phyloP scores from a whole-genome alignment of 2,329 filamentous ascomycete species.

The Ceratocystis variospora region DNA sequence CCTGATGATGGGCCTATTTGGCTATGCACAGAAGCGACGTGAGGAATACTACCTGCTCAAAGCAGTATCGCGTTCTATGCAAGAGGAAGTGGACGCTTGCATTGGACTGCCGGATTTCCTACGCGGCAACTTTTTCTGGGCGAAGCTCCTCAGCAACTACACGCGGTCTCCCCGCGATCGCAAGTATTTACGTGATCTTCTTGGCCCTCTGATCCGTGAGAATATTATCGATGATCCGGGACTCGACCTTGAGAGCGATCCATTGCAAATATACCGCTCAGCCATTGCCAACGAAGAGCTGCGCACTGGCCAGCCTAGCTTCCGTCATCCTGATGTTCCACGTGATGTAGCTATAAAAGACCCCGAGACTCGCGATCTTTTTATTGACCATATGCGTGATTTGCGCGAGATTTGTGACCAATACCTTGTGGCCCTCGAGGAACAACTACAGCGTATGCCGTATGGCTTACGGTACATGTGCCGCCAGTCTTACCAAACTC shows the following conservation, averaged over 20 bases:
- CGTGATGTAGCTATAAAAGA: slow-evolving; percentile 93
- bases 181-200: slow-evolving; percentile 76
- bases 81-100: slow-evolving; percentile 70
- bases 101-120: slow-evolving; percentile 67
- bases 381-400: slow-evolving; percentile 88
- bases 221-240: slow-evolving; percentile 86
- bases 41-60: slow-evolving; percentile 96
- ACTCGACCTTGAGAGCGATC: slow-evolving; percentile 88
- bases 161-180: slow-evolving; percentile 81
- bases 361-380: slow-evolving; percentile 77
- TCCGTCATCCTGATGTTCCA: slow-evolving; percentile 68
- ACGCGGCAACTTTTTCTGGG: slow-evolving; percentile 86
- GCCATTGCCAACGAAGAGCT: slow-evolving; percentile 96
- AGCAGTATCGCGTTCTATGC: slow-evolving; percentile 66
- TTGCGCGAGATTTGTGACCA: slow-evolving; percentile 89
- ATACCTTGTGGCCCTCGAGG: slow-evolving; percentile 69
- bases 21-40: slow-evolving; percentile 88
- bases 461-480: slow-evolving; percentile 84
- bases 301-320: slow-evolving; percentile 72
- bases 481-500: slow-evolving; percentile 67
- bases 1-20: slow-evolving; percentile 90
- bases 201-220: slow-evolving; percentile 74
- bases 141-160: slow-evolving; percentile 73
- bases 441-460: slow-evolving; percentile 74
- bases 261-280: slow-evolving; percentile 90